Conservation (phyloP, 441 rosid genomes). For the Arabidopsis lyrata region DNA sequence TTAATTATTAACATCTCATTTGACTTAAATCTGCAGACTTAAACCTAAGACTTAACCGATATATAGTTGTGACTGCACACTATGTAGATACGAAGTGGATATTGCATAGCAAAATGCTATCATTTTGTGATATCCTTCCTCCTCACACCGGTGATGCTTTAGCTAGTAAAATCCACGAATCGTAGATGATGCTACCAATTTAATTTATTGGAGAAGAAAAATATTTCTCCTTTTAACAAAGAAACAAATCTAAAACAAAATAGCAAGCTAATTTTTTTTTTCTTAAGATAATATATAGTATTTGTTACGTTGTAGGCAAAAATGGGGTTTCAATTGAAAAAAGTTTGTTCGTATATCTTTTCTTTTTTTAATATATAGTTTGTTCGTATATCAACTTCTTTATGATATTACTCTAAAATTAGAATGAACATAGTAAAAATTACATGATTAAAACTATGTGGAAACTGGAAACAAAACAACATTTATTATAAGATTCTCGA, state of each 20-base stretch:
- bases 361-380: not conserved
- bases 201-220: not conserved
- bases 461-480: not conserved
- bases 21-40: no score
- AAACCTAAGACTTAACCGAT: no score
- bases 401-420: not conserved
- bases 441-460: slow-evolving; percentile 15
- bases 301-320: not conserved
- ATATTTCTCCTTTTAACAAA: not conserved
- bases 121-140: no score
- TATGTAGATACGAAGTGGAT: no score
- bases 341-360: not conserved
- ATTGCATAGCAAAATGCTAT: no score
- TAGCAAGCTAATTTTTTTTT: not conserved
- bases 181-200: slow-evolving; percentile 24
- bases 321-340: not conserved
- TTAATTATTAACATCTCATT: no score
- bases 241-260: not conserved
- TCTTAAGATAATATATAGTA: not conserved
- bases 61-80: no score
- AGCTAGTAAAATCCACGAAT: no score
- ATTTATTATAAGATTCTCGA: slow-evolving; percentile 9
- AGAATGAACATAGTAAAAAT: not conserved
- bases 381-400: not conserved
- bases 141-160: no score